Evolutionary conservation across 192 early-diverging fungal genomes (phyloP), one percentile per base, ranked within the genome.

Genomic region (Kickxella alabastrina): DNA sequence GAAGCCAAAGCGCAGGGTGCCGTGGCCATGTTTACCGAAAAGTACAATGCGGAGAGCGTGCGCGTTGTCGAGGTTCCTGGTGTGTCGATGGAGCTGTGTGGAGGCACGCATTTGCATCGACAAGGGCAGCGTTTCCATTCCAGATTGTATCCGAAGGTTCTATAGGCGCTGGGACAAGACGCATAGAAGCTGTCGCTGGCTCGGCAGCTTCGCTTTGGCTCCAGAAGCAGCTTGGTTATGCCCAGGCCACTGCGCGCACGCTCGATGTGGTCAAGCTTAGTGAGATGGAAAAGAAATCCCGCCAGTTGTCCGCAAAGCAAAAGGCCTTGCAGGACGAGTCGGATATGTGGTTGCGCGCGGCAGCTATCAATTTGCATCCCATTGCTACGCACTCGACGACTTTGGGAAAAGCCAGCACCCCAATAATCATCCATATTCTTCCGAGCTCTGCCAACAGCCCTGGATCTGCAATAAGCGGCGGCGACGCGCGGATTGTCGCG

Each of bases 131-230:
- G 54, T 94, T 88, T 71, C 78, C 83, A 29, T 86, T 95, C 63
- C 80, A 81, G 25, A 85, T 97, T 43, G 64, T 92, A 24, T 86
- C 93, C 52, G 96, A 98, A 59, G 57, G 77, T 22, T 89, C 87
- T 50, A 89, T 98, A 57, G 90, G 92, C 59, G 93, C 96, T 77
- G 96, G 96, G 43, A 92, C 95, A 28, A 85, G 96, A 23, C 91
- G 96, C 50, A 91, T 98, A 53, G 85, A 95, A 28, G 93, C 91
- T 32, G 86, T 92, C 27, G 94, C 93, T n/a, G 93, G 92, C 17
- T 81, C 85, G 51, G 92, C 93, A 52, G 96, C 88, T 43, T 80
- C 83, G 19, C 57, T 76, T 26, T 80, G 82, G 37, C 57, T 81
- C 13, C 90, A 87, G 31, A 65, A 85, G 29, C 85, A 85, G 28